phyloP scores from a whole-genome alignment of 768 basidiomycete species.

The Megacollybia marginata region DNA sequence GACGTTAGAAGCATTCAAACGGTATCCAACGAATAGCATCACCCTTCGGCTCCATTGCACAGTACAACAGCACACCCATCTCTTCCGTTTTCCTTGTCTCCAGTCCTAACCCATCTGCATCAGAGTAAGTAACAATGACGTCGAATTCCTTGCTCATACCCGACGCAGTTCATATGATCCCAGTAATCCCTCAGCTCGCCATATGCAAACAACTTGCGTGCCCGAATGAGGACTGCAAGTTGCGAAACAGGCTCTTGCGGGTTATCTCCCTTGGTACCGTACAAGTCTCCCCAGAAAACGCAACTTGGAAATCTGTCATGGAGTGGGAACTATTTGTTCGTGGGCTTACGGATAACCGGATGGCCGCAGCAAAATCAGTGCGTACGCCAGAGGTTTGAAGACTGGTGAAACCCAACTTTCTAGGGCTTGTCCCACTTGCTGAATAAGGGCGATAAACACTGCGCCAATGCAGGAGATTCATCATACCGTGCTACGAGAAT shows the following conservation, averaged over 20 bases:
- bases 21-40: not conserved
- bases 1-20: not conserved
- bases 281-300: conserved; percentile 57
- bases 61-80: conserved; percentile 40
- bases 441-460: not conserved
- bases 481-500: conserved; percentile 32
- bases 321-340: not conserved
- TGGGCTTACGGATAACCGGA: conserved; percentile 47
- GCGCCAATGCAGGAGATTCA: not conserved
- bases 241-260: conserved; percentile 25
- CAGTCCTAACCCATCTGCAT: conserved; percentile 38
- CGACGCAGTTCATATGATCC: conserved; percentile 40
- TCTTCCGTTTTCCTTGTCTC: conserved; percentile 27
- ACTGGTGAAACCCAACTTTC: conserved; percentile 48
- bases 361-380: conserved; percentile 43
- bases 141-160: conserved; percentile 1
- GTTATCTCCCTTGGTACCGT: conserved; percentile 34
- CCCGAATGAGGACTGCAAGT: conserved; percentile 14
- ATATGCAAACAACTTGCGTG: conserved; percentile 41
- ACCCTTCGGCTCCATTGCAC: conserved; percentile 29
- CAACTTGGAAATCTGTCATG: conserved; percentile 28
- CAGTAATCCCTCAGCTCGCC: conserved; percentile 42
- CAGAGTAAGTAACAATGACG: not conserved
- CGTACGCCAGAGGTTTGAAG: conserved; percentile 56
- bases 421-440: conserved; percentile 54